These are phyloP conservation scores for Solanum chaucha DNA, from an alignment of 257 asterid species.

Conservation along the genomic window DNA sequence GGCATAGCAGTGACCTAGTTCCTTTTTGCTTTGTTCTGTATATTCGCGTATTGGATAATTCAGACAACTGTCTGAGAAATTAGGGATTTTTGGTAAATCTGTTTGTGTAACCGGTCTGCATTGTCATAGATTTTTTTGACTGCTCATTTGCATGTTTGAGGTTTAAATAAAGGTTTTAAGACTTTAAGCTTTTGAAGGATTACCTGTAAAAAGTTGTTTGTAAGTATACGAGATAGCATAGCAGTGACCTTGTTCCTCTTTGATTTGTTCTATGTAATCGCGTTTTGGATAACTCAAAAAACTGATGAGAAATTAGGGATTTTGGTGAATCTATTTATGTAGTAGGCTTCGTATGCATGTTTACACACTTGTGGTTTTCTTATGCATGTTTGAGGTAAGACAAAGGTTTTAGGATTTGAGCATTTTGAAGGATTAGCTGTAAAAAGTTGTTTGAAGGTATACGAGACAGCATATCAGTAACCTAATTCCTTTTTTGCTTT, in stretches of 20 bases:
- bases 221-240: background rate
- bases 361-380: background rate
- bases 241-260: background rate
- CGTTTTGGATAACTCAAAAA: background rate
- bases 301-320: background rate
- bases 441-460: background rate
- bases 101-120: background rate
- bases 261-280: background rate
- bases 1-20: background rate
- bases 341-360: background rate
- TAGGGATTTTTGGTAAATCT: background rate
- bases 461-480: background rate
- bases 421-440: background rate
- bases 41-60: background rate
- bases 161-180: background rate
- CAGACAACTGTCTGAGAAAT: background rate
- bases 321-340: background rate
- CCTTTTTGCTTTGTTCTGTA: background rate
- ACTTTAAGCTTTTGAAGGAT: background rate
- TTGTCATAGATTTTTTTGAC: background rate
- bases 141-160: background rate
- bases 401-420: background rate
- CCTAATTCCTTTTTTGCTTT: background rate
- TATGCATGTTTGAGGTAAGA: background rate
- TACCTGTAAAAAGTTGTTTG: background rate